Evolutionary conservation across 805 yeast species (phyloP), one percentile per base, ranked within the genome.

Genomic region (Diddensiella transvaalensis): DNA sequence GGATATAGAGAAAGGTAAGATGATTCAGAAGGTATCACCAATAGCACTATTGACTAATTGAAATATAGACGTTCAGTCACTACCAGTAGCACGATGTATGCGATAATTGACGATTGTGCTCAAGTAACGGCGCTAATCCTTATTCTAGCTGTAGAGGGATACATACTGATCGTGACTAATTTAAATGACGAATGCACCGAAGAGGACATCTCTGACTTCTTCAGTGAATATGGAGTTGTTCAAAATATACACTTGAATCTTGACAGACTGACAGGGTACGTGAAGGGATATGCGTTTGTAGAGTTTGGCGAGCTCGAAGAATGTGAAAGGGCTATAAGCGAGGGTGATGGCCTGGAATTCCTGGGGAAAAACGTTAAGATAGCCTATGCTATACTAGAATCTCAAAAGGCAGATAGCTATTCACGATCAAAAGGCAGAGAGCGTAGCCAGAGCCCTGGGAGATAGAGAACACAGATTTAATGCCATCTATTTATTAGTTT

Each of bases 111-210:
- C n/a, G n/a, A n/a, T n/a, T n/a, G n/a, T n/a, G n/a, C n/a, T n/a
- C n/a, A n/a, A n/a, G n/a, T n/a, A n/a, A n/a, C n/a, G n/a, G n/a
- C n/a, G n/a, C n/a, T n/a, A n/a, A n/a, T n/a, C n/a, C n/a, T n/a
- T n/a, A 26, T 26, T 26, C 8, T 6, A 35, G 38, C 75, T 3
- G 56, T 71, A 15, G 76, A 72, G 51, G 79, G 77, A 11, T 74
- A 72, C 62, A 66, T 73, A 4, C 22, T 74, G 1, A 58, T 73
- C 2, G 71, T 64, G 4, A 61, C 68, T 0, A 71, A 71, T 32
- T 44, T 74, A 15, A 76, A 75, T 47, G 74, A 71, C 32, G 79
- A 74, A 55, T 69, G 72, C 1, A 56, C 73, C 5, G 79, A 75
- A 44, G 78, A 73, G 42, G 75, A 71, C 23, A 49, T 73, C 1